These are phyloP conservation scores for Neoboletus subvelutipes DNA, from an alignment of 768 basidiomycete genomes.

Conservation along the genomic window DNA sequence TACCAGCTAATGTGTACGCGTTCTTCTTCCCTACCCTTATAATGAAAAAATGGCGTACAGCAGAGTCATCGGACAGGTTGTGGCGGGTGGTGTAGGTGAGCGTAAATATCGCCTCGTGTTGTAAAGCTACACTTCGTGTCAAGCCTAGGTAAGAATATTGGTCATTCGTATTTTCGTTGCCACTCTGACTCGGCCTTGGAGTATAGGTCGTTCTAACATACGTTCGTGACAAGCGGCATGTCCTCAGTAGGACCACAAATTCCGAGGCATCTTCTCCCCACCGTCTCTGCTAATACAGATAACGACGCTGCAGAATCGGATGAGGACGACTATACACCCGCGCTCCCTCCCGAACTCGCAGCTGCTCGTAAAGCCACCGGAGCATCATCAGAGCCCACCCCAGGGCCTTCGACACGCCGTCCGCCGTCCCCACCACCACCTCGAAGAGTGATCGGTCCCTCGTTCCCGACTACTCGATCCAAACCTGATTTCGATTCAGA, in stretches of 20 bases:
- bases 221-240: slow-evolving; percentile 38
- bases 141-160: not conserved
- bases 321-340: slow-evolving; percentile 69
- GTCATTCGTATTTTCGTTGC: not conserved
- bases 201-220: not conserved
- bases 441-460: slow-evolving; percentile 49
- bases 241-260: slow-evolving; percentile 56
- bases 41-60: not conserved
- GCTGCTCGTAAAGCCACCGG: slow-evolving; percentile 40
- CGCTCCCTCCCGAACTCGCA: slow-evolving; percentile 69
- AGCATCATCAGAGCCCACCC: slow-evolving; percentile 21
- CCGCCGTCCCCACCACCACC: slow-evolving; percentile 16
- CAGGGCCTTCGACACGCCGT: slow-evolving; percentile 25
- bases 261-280: slow-evolving; percentile 46
- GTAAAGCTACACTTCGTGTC: not conserved
- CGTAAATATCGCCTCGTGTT: not conserved
- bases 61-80: not conserved
- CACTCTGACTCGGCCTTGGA: not conserved
- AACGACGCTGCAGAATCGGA: slow-evolving; percentile 37
- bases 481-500: slow-evolving; percentile 33
- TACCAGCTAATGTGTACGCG: not conserved
- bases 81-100: not conserved
- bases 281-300: slow-evolving; percentile 9
- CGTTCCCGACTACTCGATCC: slow-evolving; percentile 44
- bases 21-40: not conserved